Percentiles rank a stretch among this genome's conserved stretches.
Conservation (phyloP, 176 grass and related monocot genomes). For the Avena atlantica region DNA sequence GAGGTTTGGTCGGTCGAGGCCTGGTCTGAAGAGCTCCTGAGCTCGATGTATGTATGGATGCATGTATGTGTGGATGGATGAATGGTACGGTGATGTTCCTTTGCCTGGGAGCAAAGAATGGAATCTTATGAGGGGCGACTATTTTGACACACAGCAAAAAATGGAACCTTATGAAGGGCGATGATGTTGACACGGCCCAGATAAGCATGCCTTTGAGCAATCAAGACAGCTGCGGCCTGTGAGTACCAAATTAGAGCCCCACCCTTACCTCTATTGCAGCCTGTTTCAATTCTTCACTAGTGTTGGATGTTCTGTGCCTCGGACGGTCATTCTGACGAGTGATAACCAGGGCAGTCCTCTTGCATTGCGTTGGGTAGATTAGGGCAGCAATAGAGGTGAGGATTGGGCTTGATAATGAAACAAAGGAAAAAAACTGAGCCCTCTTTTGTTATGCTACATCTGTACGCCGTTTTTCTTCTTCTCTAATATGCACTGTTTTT, state of each 20-base stretch:
- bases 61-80: not conserved
- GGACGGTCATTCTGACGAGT: slow-evolving; percentile 38
- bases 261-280: not conserved
- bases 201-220: slow-evolving; percentile 3
- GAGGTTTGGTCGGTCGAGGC: slow-evolving; percentile 17
- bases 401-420: not conserved
- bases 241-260: slow-evolving; percentile 1
- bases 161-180: not conserved
- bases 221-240: not conserved
- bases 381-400: not conserved
- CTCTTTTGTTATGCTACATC: not conserved
- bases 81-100: no score
- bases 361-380: not conserved
- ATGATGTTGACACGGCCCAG: slow-evolving; percentile 23
- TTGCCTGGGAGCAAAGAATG: no score
- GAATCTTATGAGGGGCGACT: slow-evolving; percentile 8
- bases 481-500: not conserved
- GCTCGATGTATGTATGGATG: not conserved
- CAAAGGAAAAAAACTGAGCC: slow-evolving; percentile 41
- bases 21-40: not conserved
- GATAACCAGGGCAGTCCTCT: slow-evolving; percentile 15
- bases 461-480: not conserved
- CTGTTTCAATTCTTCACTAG: not conserved
- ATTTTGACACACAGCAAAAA: not conserved
- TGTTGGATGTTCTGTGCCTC: not conserved